Base-by-base conservation (phyloP, 768 basidiomycete species). In the Pisolithus marmoratus region DNA sequence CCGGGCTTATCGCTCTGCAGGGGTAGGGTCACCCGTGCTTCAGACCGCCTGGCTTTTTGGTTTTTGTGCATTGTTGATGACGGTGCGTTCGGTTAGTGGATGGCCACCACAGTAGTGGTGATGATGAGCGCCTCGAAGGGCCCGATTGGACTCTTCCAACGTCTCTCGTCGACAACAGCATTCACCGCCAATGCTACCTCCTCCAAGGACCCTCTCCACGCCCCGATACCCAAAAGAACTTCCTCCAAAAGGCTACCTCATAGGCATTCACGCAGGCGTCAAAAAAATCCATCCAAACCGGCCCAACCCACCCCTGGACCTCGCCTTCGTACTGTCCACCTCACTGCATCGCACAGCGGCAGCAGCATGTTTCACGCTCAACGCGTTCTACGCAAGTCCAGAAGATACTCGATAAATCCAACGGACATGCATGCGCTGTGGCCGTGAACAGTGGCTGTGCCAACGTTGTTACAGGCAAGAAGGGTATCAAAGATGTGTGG, bases 361-460 rank as follows among this genome's bases (percentile, higher is more conserved):
- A 2, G 95, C 95, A 0, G 95, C 90, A 0, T 92, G 87, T 66
- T 94, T 98, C 70, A 99, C 96, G 11, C 79, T 87, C 52, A 99
- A 98, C 65, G 91, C 90, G 0, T 98, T 98, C 81, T 90, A 94
- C 27, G 78, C n/a, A n/a, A n/a, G n/a, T n/a, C n/a, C n/a, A n/a
- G n/a, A n/a, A n/a, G n/a, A n/a, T 97, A 17, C 72, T 99, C 27
- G 70, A 74, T n/a, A 63, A 69, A 17, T 80, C 76, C 20, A 72
- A 70, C 0, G 94, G 94, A 2, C 72, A 85, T 26, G 93, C 85
- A 0, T 78, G 90, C 7, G 86, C 80, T 0, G 66, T 98, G n/a
- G 87, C 98, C 58, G 85, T 97, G 46, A 99, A 96, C 73, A 90
- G 88, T 57, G 96, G 95, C 1, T 96, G 95, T 65, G 96, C 96